Evolutionary conservation across 306 rosid species (phyloP), one percentile per base, ranked within the genome.

Genomic region (Spatholobus suberectus): DNA sequence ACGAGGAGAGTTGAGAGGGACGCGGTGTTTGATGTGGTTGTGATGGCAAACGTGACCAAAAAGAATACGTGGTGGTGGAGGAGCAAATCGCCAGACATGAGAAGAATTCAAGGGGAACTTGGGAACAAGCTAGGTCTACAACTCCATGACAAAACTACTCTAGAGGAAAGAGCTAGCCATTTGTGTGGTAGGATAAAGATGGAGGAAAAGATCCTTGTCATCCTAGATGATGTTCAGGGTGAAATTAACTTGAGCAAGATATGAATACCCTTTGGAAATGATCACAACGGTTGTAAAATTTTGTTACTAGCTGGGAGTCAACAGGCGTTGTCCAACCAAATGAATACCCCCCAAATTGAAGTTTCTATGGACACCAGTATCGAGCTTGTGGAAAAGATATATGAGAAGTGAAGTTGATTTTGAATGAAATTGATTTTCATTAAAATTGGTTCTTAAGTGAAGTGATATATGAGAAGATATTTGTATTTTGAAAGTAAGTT

Each of bases 271-370:
- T 57, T 12, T 44, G 79, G 47, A 13, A 5, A 81, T 58, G 17
- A 44, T 58, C 71, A 46, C 47, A 38, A 10, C 3, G 79, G 44
- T 18, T 55, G 72, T 15, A 69, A 78, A 17, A 21, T 78, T 57
- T 38, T 61, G n/a, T 59, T 59, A 11, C 6, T 26, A 13, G 9
- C 37, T 11, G 2, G 26, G 0, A 29, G 13, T 7, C 24, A 17
- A 65, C 14, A 65, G 4, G 27, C 40, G n/a, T 29, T 81, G 38
- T 78, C 82, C 21, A 34, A 23, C 54, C 55, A 67, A 67, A 79
- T 38, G 32, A 32, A 52, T 26, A 29, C 37, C n/a, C 57, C 37
- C n/a, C 57, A 70, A 15, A 24, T 18, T 3, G 72, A 70, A 43
- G 5, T 13, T 10, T 68, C 29, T 35, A n/a, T n/a, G n/a, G n/a